Percentiles rank a stretch among this genome's conserved stretches.
These are phyloP conservation scores for Eurotiales sp. DNA, from an alignment of 2,329 filamentous ascomycete species.

Conservation along the genomic window DNA sequence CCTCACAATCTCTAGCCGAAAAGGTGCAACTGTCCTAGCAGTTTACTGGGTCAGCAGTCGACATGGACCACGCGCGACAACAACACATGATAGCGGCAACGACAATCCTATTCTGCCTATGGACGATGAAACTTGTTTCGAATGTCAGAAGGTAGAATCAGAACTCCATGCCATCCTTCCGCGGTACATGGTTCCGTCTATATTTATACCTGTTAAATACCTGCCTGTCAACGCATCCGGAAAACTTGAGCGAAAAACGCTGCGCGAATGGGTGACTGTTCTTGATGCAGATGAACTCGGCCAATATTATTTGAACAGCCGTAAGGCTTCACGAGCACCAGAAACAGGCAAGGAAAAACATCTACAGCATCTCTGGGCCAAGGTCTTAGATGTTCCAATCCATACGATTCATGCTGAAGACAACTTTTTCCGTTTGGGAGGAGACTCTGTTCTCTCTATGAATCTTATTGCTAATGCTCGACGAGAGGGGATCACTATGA, in stretches of 20 bases:
- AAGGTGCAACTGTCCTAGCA: no score
- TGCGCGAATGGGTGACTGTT: conserved; percentile 6
- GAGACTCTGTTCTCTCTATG: conserved; percentile 27
- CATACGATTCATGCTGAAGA: conserved; percentile 20
- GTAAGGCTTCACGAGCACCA: not conserved
- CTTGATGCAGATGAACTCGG: not conserved
- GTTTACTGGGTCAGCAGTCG: no score
- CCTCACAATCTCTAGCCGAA: no score
- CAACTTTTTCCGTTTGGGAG: conserved; percentile 29
- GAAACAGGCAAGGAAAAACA: conserved; percentile 12
- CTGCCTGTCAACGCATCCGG: not conserved
- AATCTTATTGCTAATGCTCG: conserved; percentile 13
- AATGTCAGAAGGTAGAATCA: no score
- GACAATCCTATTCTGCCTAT: not conserved
- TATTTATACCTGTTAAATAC: not conserved
- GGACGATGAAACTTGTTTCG: no score
- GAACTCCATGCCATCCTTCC: not conserved
- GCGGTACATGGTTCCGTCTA: conserved; percentile 1
- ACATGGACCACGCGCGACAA: no score
- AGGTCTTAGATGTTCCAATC: conserved; percentile 17
- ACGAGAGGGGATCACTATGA: not conserved
- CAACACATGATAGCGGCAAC: not conserved
- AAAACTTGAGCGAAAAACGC: conserved; percentile 6
- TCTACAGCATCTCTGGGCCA: conserved; percentile 18
- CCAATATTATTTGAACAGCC: not conserved